A percentile compares a stretch with the other conserved stretches of the same genome.
These are phyloP conservation scores for Prunus armeniaca DNA, from an alignment of 306 rosid species.

Conservation along the genomic window DNA sequence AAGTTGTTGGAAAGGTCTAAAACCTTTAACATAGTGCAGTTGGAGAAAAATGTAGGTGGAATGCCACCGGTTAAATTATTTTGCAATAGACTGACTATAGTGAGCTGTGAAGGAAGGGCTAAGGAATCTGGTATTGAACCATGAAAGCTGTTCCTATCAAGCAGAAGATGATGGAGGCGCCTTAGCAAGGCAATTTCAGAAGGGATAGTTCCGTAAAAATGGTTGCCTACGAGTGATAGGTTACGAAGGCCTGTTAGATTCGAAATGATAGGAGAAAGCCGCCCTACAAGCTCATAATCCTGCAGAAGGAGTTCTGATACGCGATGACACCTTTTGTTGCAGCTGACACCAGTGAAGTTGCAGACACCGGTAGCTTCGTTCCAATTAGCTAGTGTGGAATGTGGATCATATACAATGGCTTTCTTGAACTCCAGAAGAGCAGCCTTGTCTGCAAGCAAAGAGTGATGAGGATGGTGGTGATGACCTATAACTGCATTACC, in stretches of 20 bases:
- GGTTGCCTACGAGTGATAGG: slow-evolving; percentile 31
- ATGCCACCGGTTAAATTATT: slow-evolving; percentile 42
- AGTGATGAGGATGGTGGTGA: slow-evolving; percentile 32
- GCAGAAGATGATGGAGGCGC: slow-evolving; percentile 35
- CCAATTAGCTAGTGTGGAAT: slow-evolving; percentile 53
- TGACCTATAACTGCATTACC: slow-evolving; percentile 22
- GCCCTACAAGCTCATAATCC: slow-evolving; percentile 40
- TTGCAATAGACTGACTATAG: slow-evolving; percentile 14
- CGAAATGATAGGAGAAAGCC: slow-evolving; percentile 53
- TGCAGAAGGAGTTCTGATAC: slow-evolving; percentile 33
- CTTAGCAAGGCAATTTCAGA: slow-evolving; percentile 42
- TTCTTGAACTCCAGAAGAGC: slow-evolving; percentile 53
- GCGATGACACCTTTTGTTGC: slow-evolving; percentile 41
- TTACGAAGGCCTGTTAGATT: slow-evolving; percentile 64
- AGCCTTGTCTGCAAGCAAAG: slow-evolving; percentile 46
- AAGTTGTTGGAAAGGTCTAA: slow-evolving; percentile 57
- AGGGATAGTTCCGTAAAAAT: slow-evolving; percentile 48
- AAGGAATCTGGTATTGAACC: slow-evolving; percentile 57
- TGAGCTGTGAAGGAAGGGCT: slow-evolving; percentile 43
- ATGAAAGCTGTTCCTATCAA: slow-evolving; percentile 40
- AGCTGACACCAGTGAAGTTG: slow-evolving; percentile 50
- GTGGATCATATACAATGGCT: slow-evolving; percentile 41
- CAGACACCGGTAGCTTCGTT: slow-evolving; percentile 47
- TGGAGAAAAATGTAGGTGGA: slow-evolving; percentile 56
- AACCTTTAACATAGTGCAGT: slow-evolving; percentile 39